These are phyloP conservation scores for Xylariaceae sp. DNA, from an alignment of 2,329 filamentous ascomycete species.

Conservation along the genomic window DNA sequence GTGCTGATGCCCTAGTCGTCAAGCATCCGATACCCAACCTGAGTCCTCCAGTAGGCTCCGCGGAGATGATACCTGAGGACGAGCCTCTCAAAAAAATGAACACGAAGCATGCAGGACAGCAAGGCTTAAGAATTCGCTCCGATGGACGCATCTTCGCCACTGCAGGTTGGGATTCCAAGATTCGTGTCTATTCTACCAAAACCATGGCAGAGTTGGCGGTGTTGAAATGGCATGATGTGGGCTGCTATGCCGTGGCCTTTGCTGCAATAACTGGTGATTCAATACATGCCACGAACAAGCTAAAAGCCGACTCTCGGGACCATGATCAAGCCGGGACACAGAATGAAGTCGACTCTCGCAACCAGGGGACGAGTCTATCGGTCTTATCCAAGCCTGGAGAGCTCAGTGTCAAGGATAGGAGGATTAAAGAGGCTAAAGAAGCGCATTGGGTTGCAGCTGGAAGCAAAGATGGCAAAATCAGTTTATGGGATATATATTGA, in stretches of 20 bases:
- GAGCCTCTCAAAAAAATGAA: slow-evolving; percentile 61
- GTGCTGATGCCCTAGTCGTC: slow-evolving; percentile 75
- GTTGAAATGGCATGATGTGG: slow-evolving; percentile 89
- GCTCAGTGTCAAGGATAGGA: slow-evolving; percentile 59
- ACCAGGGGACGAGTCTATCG: slow-evolving; percentile 21
- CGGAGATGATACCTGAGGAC: slow-evolving; percentile 23
- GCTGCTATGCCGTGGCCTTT: slow-evolving; percentile 81
- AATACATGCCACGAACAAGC: slow-evolving; percentile 4
- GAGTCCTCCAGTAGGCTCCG: not conserved
- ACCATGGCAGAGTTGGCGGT: slow-evolving; percentile 86
- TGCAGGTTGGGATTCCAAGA: slow-evolving; percentile 83
- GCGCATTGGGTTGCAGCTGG: slow-evolving; percentile 90
- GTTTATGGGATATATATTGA: slow-evolving; percentile 91
- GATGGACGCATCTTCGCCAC: slow-evolving; percentile 85
- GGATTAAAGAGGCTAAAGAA: slow-evolving; percentile 61
- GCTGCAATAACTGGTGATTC: slow-evolving; percentile 40
- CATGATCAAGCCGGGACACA: not conserved
- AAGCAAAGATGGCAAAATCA: slow-evolving; percentile 92
- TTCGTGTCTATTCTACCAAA: slow-evolving; percentile 78
- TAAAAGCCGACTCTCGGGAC: not conserved
- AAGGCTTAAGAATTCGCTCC: slow-evolving; percentile 71
- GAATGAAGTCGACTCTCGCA: slow-evolving; percentile 1
- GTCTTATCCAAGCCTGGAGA: slow-evolving; percentile 30
- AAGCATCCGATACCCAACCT: slow-evolving; percentile 65
- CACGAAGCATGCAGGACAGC: slow-evolving; percentile 89